phyloP scores from a whole-genome alignment of 371 early-diverging fungal species.

The Rhizopus sp. region DNA sequence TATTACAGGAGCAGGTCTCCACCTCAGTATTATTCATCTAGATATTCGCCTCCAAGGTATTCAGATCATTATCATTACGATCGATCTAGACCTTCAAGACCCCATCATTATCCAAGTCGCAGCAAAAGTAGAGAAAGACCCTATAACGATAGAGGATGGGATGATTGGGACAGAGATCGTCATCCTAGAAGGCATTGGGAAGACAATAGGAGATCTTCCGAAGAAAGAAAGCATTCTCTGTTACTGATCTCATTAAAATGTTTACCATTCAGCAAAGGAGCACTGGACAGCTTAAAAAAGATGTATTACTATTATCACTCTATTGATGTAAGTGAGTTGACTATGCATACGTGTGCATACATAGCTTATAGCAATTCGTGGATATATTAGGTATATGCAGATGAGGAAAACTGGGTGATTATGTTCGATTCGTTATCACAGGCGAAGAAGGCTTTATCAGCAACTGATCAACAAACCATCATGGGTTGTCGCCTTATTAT shows the following conservation, averaged over 20 bases:
- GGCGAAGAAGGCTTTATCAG: conserved; percentile 52
- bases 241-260: conserved; percentile 56
- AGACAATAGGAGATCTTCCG: not conserved
- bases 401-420: conserved; percentile 61
- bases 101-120: conserved; percentile 36
- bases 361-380: too few relatives aligned
- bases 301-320: conserved; percentile 40
- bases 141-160: conserved; percentile 15
- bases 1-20: conserved; percentile 22
- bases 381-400: conserved; percentile 45
- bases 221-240: conserved; percentile 10
- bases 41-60: conserved; percentile 42
- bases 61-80: conserved; percentile 8
- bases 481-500: conserved; percentile 51
- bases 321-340: conserved; percentile 32
- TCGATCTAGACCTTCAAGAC: conserved; percentile 34
- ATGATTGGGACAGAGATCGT: conserved; percentile 13
- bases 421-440: conserved; percentile 57
- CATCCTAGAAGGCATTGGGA: conserved; percentile 11
- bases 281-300: conserved; percentile 48
- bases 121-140: conserved; percentile 35
- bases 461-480: conserved; percentile 42
- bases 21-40: conserved; percentile 30
- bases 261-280: conserved; percentile 55
- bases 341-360: too few relatives aligned